Evolutionary conservation across 805 yeast species (phyloP), one percentile per base, ranked within the genome.

Genomic region (Candida suzukii): DNA sequence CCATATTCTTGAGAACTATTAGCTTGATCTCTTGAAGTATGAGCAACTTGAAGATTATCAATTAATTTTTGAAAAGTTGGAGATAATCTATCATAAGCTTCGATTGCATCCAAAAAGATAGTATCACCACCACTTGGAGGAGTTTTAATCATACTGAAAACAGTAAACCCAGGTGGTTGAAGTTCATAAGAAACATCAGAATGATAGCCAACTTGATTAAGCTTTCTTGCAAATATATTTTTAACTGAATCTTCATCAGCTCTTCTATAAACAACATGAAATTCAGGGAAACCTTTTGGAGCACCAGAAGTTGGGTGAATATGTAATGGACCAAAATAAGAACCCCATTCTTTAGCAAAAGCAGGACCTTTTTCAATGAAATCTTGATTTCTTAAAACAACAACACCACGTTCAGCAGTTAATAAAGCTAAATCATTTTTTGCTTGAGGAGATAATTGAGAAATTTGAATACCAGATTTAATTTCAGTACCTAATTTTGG

Each of bases 91-190:
- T 79, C 74, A 60, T 80, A 84, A 11, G 87, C 88, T 57, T 81
- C 88, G 29, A 69, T 67, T 22, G 78, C 69, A 54, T 82, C 86
- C n/a, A 85, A 74, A 55, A 82, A 84, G 37, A 82, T 64, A n/a
- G 93, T 84, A 58, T 84, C 93, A 46, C 93, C 93, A 41, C 91
- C 88, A 25, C 78, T 58, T 19, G 71, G 76, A 22, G 78, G 79
- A 28, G 47, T 32, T 17, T 80, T 82, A 36, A 81, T 65, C 27
- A 79, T 74, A 22, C 76, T 64, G 53, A 83, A 75, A 46, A 78
- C 74, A 1, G 91, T 81, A 41, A 72, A 64, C 6, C 81, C 81
- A n/a, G 88, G 82, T 14, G 87, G 82, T 55, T 78, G 83, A 43
- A 70, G 66, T 57, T 82, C 88, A 56, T 78, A 81, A 22, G 84